phyloP scores from a whole-genome alignment of 2,329 filamentous ascomycete species.

The Alternaria solani region DNA sequence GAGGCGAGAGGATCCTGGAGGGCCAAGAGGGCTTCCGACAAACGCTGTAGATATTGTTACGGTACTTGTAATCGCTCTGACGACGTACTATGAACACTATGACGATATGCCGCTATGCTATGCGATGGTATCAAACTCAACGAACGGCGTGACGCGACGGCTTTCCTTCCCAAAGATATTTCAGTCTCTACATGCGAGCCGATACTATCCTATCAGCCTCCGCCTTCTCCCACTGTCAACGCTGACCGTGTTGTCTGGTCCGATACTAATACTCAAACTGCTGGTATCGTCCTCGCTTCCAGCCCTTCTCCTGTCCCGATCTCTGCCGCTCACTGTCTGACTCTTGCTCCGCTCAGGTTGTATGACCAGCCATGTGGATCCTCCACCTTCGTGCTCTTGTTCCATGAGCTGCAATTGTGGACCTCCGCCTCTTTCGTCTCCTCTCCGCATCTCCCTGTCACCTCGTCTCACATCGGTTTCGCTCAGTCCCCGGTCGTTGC shows the following conservation, averaged over 20 bases:
- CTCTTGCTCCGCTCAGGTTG: constrained; percentile 47
- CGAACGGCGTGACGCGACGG: neutral
- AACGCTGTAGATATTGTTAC: constrained; percentile 13
- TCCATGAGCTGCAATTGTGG: constrained; percentile 48
- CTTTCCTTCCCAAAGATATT: neutral
- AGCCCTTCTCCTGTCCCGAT: constrained; percentile 27
- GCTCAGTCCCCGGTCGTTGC: constrained; percentile 21
- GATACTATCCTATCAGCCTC: constrained; percentile 37
- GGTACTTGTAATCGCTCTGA: neutral
- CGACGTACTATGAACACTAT: neutral
- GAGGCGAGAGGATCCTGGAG: constrained; percentile 27
- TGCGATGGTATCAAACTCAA: constrained; percentile 18
- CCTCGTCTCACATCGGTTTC: constrained; percentile 10
- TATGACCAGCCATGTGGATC: constrained; percentile 50
- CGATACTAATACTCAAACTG: constrained; percentile 49
- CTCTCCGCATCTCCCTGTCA: constrained; percentile 12
- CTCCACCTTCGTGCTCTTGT: constrained; percentile 45
- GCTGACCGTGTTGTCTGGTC: constrained; percentile 49
- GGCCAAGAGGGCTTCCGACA: constrained; percentile 32
- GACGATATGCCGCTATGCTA: constrained; percentile 12
- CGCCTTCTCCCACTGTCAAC: constrained; percentile 48
- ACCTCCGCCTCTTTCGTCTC: constrained; percentile 17
- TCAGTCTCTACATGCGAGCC: neutral
- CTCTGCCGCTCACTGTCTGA: constrained; percentile 29
- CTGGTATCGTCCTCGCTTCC: constrained; percentile 42